phyloP scores from a whole-genome alignment of 805 yeast species.

The Lachancea fermentati region DNA sequence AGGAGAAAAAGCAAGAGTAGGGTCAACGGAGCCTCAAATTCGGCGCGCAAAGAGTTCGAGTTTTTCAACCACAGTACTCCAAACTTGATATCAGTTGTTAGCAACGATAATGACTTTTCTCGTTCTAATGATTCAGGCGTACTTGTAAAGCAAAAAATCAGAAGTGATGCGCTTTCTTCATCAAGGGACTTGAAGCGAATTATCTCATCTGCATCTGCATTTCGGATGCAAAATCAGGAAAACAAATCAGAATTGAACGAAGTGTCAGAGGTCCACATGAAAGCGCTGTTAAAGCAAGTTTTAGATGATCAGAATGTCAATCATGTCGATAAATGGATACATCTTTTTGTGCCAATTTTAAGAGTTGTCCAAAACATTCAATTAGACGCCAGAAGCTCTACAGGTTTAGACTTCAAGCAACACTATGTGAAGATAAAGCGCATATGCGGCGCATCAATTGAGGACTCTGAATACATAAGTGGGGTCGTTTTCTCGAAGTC shows the following conservation, averaged over 20 bases:
- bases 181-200: conserved; percentile 9
- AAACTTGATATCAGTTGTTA: conserved; percentile 24
- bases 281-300: conserved; percentile 51
- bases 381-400: conserved; percentile 56
- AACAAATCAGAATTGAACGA: conserved; percentile 32
- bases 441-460: conserved; percentile 66
- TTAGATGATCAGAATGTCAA: conserved; percentile 52
- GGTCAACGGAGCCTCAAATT: conserved; percentile 30
- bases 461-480: conserved; percentile 56
- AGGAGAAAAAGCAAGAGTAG: conserved; percentile 49
- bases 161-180: conserved; percentile 7
- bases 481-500: conserved; percentile 84
- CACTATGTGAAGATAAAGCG: conserved; percentile 77
- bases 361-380: conserved; percentile 53
- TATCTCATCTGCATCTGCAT: conserved; percentile 6
- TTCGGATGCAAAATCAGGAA: conserved; percentile 10
- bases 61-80: conserved; percentile 32
- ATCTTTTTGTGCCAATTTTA: conserved; percentile 45
- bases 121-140: conserved; percentile 4
- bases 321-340: conserved; percentile 53
- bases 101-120: conserved; percentile 14
- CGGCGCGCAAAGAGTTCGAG: conserved; percentile 21
- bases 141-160: conserved; percentile 4
- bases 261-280: conserved; percentile 39
- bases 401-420: conserved; percentile 78